Base-by-base conservation (phyloP, 2,329 filamentous ascomycete genomes). In the Pseudogymnoascus sp. region DNA sequence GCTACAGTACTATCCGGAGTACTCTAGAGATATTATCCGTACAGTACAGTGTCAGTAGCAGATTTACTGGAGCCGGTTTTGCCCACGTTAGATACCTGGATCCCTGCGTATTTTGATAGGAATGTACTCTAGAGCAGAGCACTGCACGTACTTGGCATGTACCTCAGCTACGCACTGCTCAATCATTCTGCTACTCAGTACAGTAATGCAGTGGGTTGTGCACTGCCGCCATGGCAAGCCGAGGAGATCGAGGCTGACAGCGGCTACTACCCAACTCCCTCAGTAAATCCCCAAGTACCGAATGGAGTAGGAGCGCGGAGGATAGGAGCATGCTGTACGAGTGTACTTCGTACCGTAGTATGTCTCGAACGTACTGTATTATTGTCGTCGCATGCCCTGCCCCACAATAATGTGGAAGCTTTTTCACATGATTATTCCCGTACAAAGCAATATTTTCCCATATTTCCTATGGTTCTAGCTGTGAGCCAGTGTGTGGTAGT, bases 161-260 rank as follows among this genome's bases (percentile, higher is more conserved):
- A 21, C 21, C 21, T 21, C 21, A 21, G 21, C 21, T 21, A 21
- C 21, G 17, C 6, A 47, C 3, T 41, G 7, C 41, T n/a, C 21
- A 47, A 29, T 2, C 24, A 13, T 24, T n/a, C 21, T 26, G 44
- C 26, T 50, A 17, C 13, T 31, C 44, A 50, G 11, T 39, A 8
- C n/a, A n/a, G 6, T 44, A 31, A 26, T 26, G 44, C 13, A 21
- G 21, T 21, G 21, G 21, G 4, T 21, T 15, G 44, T 6, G 44
- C 47, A 54, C 7, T 33, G 47, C 47, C 47, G 47, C 47, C 47
- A 54, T 29, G 17, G 13, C 17, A 54, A 54, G 47, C 47, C 47
- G 47, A 54, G 47, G 44, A 54, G 47, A 54, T 54, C 47, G 26
- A 54, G 26, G 47, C 47, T 54, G 47, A 54, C 47, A 54, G 47